Evolutionary conservation across 352 stramenopile species (phyloP).

Genomic region (Nothophytophthora sp.): DNA sequence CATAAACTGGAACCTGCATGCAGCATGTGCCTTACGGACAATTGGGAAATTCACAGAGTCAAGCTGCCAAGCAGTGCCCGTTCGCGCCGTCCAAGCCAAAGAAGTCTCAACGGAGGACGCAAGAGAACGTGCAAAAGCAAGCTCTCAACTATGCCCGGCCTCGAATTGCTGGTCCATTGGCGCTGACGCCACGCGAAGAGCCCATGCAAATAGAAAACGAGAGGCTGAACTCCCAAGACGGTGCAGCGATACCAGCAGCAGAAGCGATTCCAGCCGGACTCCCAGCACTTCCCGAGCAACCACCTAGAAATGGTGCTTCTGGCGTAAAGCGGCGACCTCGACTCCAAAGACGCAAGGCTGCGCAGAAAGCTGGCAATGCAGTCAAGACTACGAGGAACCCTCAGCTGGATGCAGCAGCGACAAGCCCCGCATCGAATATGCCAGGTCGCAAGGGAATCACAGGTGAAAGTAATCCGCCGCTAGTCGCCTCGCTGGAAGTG

Average conservation of each 20-base stretch:
- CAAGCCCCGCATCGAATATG: not conserved
- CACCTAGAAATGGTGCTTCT: not conserved
- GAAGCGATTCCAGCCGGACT: not conserved
- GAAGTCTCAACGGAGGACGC: slow-evolving; percentile 10
- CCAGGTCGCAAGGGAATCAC: no score
- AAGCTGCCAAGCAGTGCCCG: not conserved
- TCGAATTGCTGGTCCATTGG: slow-evolving; percentile 15
- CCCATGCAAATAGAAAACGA: slow-evolving; percentile 22
- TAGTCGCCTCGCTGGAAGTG: no score
- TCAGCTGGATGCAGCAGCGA: not conserved
- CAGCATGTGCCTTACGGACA: no score
- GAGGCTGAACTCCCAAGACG: slow-evolving; percentile 5
- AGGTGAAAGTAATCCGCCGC: no score
- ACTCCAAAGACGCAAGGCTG: slow-evolving; percentile 24
- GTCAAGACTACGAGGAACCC: not conserved
- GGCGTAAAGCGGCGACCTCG: slow-evolving; percentile 13
- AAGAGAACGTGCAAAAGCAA: no score
- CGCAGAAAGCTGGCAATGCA: slow-evolving; percentile 26
- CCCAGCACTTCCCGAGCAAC: not conserved
- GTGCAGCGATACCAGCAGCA: not conserved
- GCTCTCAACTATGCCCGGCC: slow-evolving; percentile 20
- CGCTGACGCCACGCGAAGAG: slow-evolving; percentile 16
- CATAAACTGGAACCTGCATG: no score
- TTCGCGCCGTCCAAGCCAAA: slow-evolving; percentile 2
- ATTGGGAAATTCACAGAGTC: no score